Percentiles rank a stretch among this genome's conserved stretches.
phyloP scores from a whole-genome alignment of 1,284 basidiomycete genomes.

The Puccinia novopanici region DNA sequence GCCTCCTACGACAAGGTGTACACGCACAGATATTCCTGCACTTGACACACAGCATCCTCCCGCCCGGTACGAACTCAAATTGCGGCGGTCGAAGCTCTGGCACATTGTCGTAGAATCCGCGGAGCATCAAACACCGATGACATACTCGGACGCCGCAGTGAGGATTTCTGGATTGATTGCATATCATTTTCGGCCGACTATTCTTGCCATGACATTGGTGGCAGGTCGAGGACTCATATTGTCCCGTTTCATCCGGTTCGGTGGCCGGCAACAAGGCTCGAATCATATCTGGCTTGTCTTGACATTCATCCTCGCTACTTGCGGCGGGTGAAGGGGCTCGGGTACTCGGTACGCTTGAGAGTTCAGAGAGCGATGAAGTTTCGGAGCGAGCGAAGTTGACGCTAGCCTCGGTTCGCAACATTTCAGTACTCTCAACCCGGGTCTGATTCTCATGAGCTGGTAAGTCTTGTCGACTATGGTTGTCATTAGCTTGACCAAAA shows the following conservation, averaged over 20 bases:
- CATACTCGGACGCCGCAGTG: constrained; percentile 34
- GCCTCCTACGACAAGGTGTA: constrained; percentile 30
- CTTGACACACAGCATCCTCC: constrained; percentile 40
- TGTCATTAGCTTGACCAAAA: too few species aligned
- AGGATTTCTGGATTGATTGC: constrained; percentile 46
- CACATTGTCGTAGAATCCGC: constrained; percentile 15
- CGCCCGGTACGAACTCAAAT: constrained; percentile 47
- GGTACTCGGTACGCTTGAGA: background rate
- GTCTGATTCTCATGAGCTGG: too few species aligned
- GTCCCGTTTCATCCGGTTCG: constrained; percentile 39
- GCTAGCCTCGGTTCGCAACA: too few species aligned
- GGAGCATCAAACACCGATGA: background rate
- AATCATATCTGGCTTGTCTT: background rate
- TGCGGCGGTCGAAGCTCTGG: constrained; percentile 39
- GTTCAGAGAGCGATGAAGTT: too few species aligned
- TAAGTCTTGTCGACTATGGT: too few species aligned
- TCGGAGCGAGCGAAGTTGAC: too few species aligned
- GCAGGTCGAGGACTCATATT: constrained; percentile 45
- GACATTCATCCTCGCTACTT: background rate
- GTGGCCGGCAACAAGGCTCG: constrained; percentile 18
- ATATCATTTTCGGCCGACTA: constrained; percentile 46
- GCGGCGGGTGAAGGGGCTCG: background rate
- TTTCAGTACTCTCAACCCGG: too few species aligned
- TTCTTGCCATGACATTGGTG: constrained; percentile 46
- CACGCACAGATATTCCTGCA: constrained; percentile 40